A percentile compares a stretch with the other conserved stretches of the same genome.
phyloP scores from a whole-genome alignment of 352 stramenopile genomes.

The Pythium angustatum region DNA sequence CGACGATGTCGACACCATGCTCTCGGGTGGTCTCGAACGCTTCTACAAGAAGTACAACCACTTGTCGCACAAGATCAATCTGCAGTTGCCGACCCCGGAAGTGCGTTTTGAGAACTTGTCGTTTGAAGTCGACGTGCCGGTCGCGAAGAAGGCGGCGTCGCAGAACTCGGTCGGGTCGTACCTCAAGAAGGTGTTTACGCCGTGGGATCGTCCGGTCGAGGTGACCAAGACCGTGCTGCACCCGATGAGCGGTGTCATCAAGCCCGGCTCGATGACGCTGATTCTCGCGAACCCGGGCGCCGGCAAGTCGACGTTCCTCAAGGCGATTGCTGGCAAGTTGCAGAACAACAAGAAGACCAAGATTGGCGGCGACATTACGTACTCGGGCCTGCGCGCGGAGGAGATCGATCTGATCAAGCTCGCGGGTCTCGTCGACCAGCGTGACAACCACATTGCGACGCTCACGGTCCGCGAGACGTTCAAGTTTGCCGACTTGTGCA shows the following conservation, averaged over 20 bases:
- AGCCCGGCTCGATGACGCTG: conserved; percentile 49
- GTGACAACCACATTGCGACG: conserved; percentile 88
- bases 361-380: conserved; percentile 64
- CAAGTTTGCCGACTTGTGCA: conserved; percentile 93
- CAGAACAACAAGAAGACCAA: conserved; percentile 43
- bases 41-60: conserved; percentile 88
- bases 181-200: conserved; percentile 46
- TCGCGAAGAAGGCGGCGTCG: conserved; percentile 34
- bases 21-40: conserved; percentile 63
- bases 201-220: conserved; percentile 43
- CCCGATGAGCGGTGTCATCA: conserved; percentile 59
- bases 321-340: conserved; percentile 66
- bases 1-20: conserved; percentile 69
- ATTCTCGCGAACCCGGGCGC: conserved; percentile 72
- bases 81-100: conserved; percentile 56
- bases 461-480: conserved; percentile 95
- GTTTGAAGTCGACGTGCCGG: conserved; percentile 60
- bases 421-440: conserved; percentile 58
- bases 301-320: conserved; percentile 80
- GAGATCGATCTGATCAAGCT: conserved; percentile 72
- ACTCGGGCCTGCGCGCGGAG: conserved; percentile 51
- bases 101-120: conserved; percentile 79
- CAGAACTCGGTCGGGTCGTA: conserved; percentile 61
- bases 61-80: conserved; percentile 68
- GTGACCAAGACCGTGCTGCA: conserved; percentile 58